These are phyloP conservation scores for Peronospora destructor DNA, from an alignment of 352 stramenopile species.

Conservation along the genomic window DNA sequence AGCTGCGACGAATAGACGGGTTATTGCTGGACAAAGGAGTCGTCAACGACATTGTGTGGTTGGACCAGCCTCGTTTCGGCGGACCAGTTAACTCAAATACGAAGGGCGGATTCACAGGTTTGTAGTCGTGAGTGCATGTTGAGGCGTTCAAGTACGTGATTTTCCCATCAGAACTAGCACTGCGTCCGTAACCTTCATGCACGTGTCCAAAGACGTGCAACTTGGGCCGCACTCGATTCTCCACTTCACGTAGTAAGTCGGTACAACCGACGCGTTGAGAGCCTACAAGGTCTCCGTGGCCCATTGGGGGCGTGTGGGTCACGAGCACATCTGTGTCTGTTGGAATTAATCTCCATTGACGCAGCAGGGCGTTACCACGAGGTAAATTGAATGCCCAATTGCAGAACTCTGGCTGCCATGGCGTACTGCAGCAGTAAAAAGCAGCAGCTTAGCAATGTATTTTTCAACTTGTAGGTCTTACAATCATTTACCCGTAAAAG, in stretches of 20 bases:
- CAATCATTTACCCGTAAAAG: conserved; percentile 50
- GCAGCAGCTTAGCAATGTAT: neutral
- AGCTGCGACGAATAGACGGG: conserved; percentile 15
- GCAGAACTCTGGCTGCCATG: conserved; percentile 81
- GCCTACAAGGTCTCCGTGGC: conserved; percentile 58
- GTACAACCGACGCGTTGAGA: conserved; percentile 60
- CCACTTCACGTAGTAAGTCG: conserved; percentile 66
- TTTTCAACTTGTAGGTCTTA: neutral
- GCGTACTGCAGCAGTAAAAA: conserved; percentile 27
- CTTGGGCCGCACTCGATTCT: conserved; percentile 52
- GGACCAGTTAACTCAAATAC: conserved; percentile 43
- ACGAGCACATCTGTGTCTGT: conserved; percentile 78
- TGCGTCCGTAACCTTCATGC: conserved; percentile 79
- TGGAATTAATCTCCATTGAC: conserved; percentile 50
- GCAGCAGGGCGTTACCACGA: conserved; percentile 33
- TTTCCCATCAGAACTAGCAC: conserved; percentile 45
- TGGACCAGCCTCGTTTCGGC: conserved; percentile 24
- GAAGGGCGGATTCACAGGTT: conserved; percentile 57
- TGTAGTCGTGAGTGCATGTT: conserved; percentile 68
- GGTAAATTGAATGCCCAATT: conserved; percentile 78
- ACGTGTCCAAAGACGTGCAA: conserved; percentile 89
- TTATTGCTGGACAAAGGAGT: neutral
- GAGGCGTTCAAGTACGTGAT: conserved; percentile 88
- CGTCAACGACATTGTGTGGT: conserved; percentile 2
- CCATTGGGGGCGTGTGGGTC: conserved; percentile 82